A percentile compares a stretch with the other conserved stretches of the same genome.
These are phyloP conservation scores for Parietichytrium sp. DNA, from an alignment of 108 stramenopile genomes.

Conservation along the genomic window DNA sequence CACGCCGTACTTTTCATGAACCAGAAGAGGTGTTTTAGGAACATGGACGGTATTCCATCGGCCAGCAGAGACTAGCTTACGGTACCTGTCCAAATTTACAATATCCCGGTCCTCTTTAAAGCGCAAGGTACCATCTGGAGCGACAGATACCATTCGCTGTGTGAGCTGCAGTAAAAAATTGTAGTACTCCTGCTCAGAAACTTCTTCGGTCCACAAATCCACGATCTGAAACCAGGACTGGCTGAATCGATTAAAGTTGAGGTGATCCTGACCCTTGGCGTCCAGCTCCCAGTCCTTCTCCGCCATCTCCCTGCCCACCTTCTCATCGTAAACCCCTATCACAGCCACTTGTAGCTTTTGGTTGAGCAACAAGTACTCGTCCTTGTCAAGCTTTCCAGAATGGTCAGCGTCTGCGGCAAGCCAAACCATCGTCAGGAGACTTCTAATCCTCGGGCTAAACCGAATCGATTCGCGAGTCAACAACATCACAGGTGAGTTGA, in stretches of 20 bases:
- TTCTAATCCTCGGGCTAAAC: background rate
- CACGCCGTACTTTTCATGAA: background rate
- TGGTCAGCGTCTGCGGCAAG: slow-evolving; percentile 5
- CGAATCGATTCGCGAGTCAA: slow-evolving; percentile 2
- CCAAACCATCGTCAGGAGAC: slow-evolving; percentile 22
- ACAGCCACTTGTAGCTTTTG: slow-evolving; percentile 35
- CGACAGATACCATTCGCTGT: background rate
- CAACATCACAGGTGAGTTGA: background rate
- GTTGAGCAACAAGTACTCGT: slow-evolving; percentile 1
- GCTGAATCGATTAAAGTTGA: slow-evolving; percentile 7
- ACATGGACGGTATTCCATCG: background rate
- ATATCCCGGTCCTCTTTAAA: background rate
- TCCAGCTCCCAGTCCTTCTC: slow-evolving; percentile 28
- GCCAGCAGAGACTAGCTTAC: background rate
- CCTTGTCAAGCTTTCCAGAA: slow-evolving; percentile 6
- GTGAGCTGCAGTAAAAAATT: background rate
- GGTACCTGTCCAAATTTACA: background rate
- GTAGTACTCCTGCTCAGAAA: background rate
- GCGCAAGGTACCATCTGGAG: background rate
- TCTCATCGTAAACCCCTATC: background rate
- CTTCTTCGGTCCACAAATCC: slow-evolving; percentile 10
- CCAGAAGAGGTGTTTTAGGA: background rate
- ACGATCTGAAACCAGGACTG: slow-evolving; percentile 33
- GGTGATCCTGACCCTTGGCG: slow-evolving; percentile 21
- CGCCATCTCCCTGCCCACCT: background rate